Percentiles rank a stretch among this genome's conserved stretches.
Conservation (phyloP, 257 asterid genomes). For the Solanum piurae region DNA sequence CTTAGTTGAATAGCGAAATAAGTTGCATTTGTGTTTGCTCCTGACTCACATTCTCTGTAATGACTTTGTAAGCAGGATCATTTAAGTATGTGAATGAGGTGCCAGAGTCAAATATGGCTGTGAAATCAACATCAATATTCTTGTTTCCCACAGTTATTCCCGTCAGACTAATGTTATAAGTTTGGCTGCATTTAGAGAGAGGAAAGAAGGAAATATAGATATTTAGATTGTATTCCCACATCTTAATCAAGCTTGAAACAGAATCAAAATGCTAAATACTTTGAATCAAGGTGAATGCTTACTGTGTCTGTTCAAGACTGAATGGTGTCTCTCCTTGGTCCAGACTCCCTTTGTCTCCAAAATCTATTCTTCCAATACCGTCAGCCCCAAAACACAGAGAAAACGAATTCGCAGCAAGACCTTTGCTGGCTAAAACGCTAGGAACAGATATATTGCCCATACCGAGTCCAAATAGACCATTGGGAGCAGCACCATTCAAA, state of each 20-base stretch:
- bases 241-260: background rate
- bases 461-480: slow-evolving; percentile 92
- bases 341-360: slow-evolving; percentile 80
- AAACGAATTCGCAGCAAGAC: slow-evolving; percentile 79
- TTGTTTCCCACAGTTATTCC: slow-evolving; percentile 51
- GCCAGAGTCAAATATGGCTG: slow-evolving; percentile 83
- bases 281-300: slow-evolving; percentile 17
- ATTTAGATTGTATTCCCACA: background rate
- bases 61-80: slow-evolving; percentile 62
- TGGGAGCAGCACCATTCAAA: slow-evolving; percentile 74
- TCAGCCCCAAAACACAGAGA: slow-evolving; percentile 89
- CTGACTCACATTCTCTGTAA: slow-evolving; percentile 47
- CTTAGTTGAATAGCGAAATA: background rate
- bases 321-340: slow-evolving; percentile 62
- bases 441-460: slow-evolving; percentile 69
- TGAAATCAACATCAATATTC: slow-evolving; percentile 33
- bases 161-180: slow-evolving; percentile 68
- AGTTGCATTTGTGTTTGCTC: background rate
- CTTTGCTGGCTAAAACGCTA: slow-evolving; percentile 63
- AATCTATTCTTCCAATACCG: slow-evolving; percentile 75
- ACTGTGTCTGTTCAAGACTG: slow-evolving; percentile 51
- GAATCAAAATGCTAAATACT: background rate
- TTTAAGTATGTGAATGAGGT: slow-evolving; percentile 84
- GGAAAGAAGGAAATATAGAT: background rate
- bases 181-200: slow-evolving; percentile 34